Conservation (phyloP, 495 filamentous ascomycete genomes). For the Hypoxylon cercidicola region DNA sequence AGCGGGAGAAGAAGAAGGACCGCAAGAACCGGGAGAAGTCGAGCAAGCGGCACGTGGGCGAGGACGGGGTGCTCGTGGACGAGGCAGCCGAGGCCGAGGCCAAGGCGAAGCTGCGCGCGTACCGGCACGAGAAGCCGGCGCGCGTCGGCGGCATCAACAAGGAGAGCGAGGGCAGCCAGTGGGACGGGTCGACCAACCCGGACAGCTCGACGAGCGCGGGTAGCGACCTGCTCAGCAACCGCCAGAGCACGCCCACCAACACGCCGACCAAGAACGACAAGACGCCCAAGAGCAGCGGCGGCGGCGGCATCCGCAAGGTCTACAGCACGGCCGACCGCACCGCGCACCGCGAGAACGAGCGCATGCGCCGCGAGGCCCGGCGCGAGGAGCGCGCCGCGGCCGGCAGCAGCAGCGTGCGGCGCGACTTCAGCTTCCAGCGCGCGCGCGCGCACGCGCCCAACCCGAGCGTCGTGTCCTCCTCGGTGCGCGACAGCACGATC, state of each 20-base stretch:
- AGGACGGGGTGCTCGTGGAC: conserved; percentile 59
- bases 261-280: conserved; percentile 60
- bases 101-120: conserved; percentile 67
- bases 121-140: conserved; percentile 85
- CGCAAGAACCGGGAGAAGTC: conserved; percentile 55
- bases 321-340: conserved; percentile 63
- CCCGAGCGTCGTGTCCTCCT: conserved; percentile 20
- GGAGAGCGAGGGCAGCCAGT: conserved; percentile 75
- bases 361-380: conserved; percentile 59
- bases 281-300: conserved; percentile 36
- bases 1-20: conserved; percentile 57
- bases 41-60: conserved; percentile 52
- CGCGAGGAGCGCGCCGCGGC: conserved; percentile 50
- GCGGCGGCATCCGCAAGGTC: conserved; percentile 64
- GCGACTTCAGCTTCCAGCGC: conserved; percentile 62
- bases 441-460: conserved; percentile 36
- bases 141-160: conserved; percentile 87
- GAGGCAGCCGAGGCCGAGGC: conserved; percentile 76
- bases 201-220: conserved; percentile 61
- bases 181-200: conserved; percentile 70
- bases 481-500: conserved; percentile 34
- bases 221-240: conserved; percentile 61
- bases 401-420: conserved; percentile 40
- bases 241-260: conserved; percentile 63
- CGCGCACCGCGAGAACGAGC: conserved; percentile 55